These are phyloP conservation scores for Orychophragmus violaceus DNA, from an alignment of 345 rosid genomes.

Conservation along the genomic window DNA sequence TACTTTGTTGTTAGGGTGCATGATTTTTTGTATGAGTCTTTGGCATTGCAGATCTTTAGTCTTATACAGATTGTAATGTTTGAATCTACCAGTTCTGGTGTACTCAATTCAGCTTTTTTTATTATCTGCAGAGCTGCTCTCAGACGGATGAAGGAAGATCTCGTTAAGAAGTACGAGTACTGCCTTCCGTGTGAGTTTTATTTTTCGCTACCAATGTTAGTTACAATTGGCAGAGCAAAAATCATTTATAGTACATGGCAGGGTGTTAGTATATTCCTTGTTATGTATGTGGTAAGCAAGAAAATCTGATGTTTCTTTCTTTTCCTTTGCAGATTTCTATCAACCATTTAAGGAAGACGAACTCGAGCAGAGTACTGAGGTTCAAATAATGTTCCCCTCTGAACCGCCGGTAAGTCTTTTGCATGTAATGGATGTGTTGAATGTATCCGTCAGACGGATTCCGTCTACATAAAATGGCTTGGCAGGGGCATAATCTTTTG, in stretches of 20 bases:
- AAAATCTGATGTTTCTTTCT: neutral
- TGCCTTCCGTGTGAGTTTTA: slow-evolving; percentile 92
- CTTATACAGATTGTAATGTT: neutral
- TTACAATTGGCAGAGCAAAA: neutral
- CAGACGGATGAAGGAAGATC: slow-evolving; percentile 83
- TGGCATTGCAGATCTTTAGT: neutral
- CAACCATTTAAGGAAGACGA: slow-evolving; percentile 88
- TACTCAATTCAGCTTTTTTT: slow-evolving; percentile 15
- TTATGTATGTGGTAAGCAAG: neutral
- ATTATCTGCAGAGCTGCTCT: slow-evolving; percentile 71
- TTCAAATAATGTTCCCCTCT: slow-evolving; percentile 66
- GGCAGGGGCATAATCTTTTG: neutral
- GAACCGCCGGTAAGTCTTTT: slow-evolving; percentile 73
- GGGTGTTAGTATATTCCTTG: neutral
- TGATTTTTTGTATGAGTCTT: neutral
- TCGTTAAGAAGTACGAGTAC: slow-evolving; percentile 80
- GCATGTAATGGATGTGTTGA: slow-evolving; percentile 7
- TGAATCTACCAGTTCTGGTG: neutral
- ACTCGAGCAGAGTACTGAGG: slow-evolving; percentile 82
- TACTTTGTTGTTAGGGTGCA: neutral
- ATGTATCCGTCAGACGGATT: no score
- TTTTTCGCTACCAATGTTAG: neutral
- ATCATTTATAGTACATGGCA: neutral
- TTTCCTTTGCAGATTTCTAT: slow-evolving; percentile 58
- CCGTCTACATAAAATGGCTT: neutral